phyloP scores from a whole-genome alignment of 2,329 filamentous ascomycete genomes.

The Neonectria faginata region DNA sequence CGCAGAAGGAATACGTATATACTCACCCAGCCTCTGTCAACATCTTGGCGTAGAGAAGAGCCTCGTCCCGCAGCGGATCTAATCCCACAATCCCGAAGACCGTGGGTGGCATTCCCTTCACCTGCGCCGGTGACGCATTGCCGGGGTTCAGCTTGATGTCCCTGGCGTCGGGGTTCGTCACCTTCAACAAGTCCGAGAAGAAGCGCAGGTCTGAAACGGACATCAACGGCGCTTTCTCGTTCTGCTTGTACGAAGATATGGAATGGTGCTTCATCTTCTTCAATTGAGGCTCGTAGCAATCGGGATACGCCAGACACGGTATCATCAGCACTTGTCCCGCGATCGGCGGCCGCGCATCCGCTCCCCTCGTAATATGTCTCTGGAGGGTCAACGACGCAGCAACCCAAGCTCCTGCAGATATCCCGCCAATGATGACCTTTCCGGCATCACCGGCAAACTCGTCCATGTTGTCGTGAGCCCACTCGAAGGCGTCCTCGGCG shows the following conservation, averaged over 20 bases:
- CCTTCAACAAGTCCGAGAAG: constrained; percentile 45
- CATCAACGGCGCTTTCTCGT: constrained; percentile 62
- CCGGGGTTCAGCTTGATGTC: constrained; percentile 57
- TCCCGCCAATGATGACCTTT: constrained; percentile 59
- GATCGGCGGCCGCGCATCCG: constrained; percentile 46
- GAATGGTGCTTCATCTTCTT: constrained; percentile 52
- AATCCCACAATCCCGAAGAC: constrained; percentile 58
- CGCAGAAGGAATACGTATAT: not conserved
- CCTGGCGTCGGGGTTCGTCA: constrained; percentile 39
- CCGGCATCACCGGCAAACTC: constrained; percentile 12
- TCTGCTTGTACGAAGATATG: constrained; percentile 58
- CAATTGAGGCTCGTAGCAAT: constrained; percentile 46
- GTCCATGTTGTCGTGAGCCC: constrained; percentile 56
- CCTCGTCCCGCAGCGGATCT: constrained; percentile 62
- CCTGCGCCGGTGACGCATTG: constrained; percentile 43
- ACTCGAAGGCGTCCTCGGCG: constrained; percentile 64
- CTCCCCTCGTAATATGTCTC: constrained; percentile 48
- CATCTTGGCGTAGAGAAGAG: constrained; percentile 57
- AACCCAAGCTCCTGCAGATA: constrained; percentile 61
- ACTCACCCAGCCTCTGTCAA: constrained; percentile 57
- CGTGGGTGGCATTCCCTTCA: constrained; percentile 57
- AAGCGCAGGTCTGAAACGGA: constrained; percentile 44
- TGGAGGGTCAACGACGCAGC: constrained; percentile 55
- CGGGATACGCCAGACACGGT: constrained; percentile 52
- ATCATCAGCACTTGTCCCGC: constrained; percentile 66